phyloP scores from a whole-genome alignment of 73 alveolate genomes.

The Paramecium pentaurelia region DNA sequence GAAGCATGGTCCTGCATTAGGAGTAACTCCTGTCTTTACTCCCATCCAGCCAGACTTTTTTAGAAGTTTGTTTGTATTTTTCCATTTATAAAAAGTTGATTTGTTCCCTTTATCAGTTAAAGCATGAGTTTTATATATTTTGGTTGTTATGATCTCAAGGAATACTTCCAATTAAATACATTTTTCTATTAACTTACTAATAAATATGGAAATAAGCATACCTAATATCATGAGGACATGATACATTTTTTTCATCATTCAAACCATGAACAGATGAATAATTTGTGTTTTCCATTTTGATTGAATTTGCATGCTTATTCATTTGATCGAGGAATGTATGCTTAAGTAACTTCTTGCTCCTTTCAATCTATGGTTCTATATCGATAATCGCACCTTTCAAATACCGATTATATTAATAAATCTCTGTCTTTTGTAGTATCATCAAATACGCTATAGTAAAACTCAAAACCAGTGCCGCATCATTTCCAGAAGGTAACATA shows the following conservation, averaged over 20 bases:
- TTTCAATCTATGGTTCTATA: background rate
- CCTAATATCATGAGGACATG: slow-evolving; percentile 49
- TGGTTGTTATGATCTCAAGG: slow-evolving; percentile 68
- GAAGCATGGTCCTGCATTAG: slow-evolving; percentile 90
- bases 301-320: slow-evolving; percentile 62
- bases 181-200: slow-evolving; percentile 9
- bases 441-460: background rate
- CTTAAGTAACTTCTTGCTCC: background rate
- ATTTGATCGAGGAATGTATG: slow-evolving; percentile 60
- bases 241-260: slow-evolving; percentile 47
- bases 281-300: slow-evolving; percentile 61
- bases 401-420: background rate
- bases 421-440: background rate
- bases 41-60: slow-evolving; percentile 86
- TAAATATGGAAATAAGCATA: background rate
- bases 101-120: slow-evolving; percentile 45
- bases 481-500: slow-evolving; percentile 78
- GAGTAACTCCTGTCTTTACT: slow-evolving; percentile 88
- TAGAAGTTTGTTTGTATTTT: slow-evolving; percentile 79
- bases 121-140: slow-evolving; percentile 55
- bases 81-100: slow-evolving; percentile 68
- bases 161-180: background rate
- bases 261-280: slow-evolving; percentile 73
- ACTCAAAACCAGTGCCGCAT: slow-evolving; percentile 66
- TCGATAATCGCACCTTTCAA: background rate